phyloP scores from a whole-genome alignment of 2,329 filamentous ascomycete genomes.

The Mariannaea elegans region DNA sequence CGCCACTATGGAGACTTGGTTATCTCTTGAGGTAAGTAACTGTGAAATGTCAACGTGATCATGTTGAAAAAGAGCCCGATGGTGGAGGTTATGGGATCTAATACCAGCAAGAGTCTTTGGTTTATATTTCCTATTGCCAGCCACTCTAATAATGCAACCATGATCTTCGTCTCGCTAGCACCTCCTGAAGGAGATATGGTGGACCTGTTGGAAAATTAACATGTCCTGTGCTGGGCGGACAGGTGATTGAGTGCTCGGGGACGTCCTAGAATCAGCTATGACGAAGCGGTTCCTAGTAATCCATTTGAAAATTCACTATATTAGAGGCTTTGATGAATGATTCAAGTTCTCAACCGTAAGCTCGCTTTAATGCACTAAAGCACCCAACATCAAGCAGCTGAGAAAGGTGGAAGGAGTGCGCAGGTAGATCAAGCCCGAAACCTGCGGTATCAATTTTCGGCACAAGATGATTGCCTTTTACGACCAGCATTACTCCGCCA shows the following conservation, averaged over 20 bases:
- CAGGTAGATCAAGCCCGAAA: too few relatives aligned
- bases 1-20: neutral
- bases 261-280: too few relatives aligned
- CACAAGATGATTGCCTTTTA: constrained; percentile 95
- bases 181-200: constrained; percentile 3
- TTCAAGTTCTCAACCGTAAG: too few relatives aligned
- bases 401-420: too few relatives aligned
- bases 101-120: constrained; percentile 2
- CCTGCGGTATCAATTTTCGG: constrained; percentile 82
- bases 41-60: neutral
- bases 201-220: constrained; percentile 6
- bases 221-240: constrained; percentile 4
- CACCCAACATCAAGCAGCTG: too few relatives aligned
- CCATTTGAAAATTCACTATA: too few relatives aligned
- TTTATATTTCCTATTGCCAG: constrained; percentile 13
- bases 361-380: too few relatives aligned
- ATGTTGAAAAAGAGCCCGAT: constrained; percentile 11
- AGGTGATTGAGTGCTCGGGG: neutral
- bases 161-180: neutral
- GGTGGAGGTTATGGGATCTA: neutral
- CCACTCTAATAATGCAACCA: neutral
- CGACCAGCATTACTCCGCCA: constrained; percentile 88
- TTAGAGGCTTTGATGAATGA: too few relatives aligned
- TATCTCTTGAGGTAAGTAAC: neutral
- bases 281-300: too few relatives aligned